Evolutionary conservation across 306 rosid genomes (phyloP).

Genomic region (Gynostemma pentaphyllum): DNA sequence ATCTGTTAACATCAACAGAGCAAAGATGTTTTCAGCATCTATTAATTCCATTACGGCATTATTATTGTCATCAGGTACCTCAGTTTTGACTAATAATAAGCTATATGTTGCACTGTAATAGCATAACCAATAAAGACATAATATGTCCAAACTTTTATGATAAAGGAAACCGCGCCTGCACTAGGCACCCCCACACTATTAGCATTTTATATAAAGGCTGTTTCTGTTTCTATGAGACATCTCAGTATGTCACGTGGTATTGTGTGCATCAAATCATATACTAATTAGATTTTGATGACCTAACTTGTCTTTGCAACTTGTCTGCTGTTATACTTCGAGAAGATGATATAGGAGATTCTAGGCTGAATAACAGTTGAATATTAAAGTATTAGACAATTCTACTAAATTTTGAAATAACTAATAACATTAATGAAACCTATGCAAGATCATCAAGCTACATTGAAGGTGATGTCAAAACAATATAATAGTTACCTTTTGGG

Average conservation of each 20-base stretch:
- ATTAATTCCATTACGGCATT: background rate
- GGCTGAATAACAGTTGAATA: background rate
- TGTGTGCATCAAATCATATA: background rate
- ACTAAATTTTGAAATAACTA: background rate
- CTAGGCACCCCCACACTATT: background rate
- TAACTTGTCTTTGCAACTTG: background rate
- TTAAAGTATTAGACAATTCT: background rate
- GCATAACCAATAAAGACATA: background rate
- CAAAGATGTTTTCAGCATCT: background rate
- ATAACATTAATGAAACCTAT: background rate
- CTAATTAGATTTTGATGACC: background rate
- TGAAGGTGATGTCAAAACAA: background rate
- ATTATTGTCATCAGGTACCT: background rate
- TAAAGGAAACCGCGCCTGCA: background rate
- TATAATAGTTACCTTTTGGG: background rate
- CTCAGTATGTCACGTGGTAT: background rate
- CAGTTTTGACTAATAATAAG: background rate
- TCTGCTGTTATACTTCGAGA: background rate
- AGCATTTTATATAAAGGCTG: background rate
- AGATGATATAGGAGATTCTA: background rate
- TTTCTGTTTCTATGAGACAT: background rate
- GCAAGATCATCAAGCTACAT: background rate
- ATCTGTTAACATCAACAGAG: constrained; percentile 34
- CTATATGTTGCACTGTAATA: background rate
- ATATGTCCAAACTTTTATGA: background rate